Conservation (phyloP, 352 stramenopile genomes). For the Phytophthora idaei region DNA sequence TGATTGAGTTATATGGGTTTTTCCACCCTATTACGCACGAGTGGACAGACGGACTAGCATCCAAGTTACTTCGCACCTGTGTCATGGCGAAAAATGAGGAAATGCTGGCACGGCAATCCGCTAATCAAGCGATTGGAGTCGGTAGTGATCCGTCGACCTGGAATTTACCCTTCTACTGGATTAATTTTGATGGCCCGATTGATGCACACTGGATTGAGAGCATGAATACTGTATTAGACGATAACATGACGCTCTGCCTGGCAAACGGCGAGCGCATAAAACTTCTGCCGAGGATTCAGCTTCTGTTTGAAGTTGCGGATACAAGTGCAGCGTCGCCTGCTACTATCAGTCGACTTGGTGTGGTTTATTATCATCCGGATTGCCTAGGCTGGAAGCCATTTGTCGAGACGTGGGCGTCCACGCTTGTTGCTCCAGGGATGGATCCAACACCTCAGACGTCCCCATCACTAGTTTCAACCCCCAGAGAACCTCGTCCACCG, state of each 20-base stretch:
- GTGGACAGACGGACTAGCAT: slow-evolving; percentile 84
- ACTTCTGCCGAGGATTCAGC: slow-evolving; percentile 85
- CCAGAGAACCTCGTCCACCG: slow-evolving; percentile 3
- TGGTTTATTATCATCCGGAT: slow-evolving; percentile 88
- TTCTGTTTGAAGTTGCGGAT: slow-evolving; percentile 94
- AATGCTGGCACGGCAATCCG: slow-evolving; percentile 32
- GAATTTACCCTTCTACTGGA: slow-evolving; percentile 71
- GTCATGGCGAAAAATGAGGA: slow-evolving; percentile 74
- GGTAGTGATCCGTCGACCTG: slow-evolving; percentile 27
- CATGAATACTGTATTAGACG: slow-evolving; percentile 91
- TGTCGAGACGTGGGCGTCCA: slow-evolving; percentile 67
- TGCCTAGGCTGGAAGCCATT: slow-evolving; percentile 71
- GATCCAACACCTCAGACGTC: background rate
- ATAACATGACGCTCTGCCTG: slow-evolving; percentile 92
- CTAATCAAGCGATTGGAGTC: slow-evolving; percentile 24
- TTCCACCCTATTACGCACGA: slow-evolving; percentile 85
- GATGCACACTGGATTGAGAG: slow-evolving; percentile 88
- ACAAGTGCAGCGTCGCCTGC: slow-evolving; percentile 90
- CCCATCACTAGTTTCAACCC: background rate
- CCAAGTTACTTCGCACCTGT: slow-evolving; percentile 71
- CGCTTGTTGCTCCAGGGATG: slow-evolving; percentile 33
- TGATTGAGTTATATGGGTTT: slow-evolving; percentile 85
- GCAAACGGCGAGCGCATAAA: slow-evolving; percentile 90
- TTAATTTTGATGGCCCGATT: slow-evolving; percentile 85
- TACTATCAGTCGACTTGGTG: slow-evolving; percentile 91